phyloP scores from a whole-genome alignment of 768 basidiomycete genomes.

The Lactifluus subvellereus region DNA sequence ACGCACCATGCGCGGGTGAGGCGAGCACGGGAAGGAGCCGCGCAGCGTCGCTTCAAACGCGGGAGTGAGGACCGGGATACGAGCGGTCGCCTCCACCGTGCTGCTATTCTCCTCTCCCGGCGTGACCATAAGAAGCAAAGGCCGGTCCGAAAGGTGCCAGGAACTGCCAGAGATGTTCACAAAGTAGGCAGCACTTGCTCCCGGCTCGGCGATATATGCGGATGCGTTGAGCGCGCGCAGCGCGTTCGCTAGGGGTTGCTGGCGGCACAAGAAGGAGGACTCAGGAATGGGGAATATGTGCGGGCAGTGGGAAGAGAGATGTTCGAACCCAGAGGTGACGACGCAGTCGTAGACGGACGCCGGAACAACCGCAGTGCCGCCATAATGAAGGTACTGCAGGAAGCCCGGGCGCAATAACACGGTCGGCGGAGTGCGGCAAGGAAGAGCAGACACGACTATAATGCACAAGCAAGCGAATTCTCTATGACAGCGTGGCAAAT shows the following conservation, averaged over 20 bases:
- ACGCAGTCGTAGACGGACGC: slow-evolving; percentile 30
- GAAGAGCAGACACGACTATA: not conserved
- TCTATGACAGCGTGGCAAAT: not conserved
- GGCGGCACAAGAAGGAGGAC: slow-evolving; percentile 47
- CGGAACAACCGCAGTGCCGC: slow-evolving; percentile 17
- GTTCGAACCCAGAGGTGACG: not conserved
- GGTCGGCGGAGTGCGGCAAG: not conserved
- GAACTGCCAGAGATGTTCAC: slow-evolving; percentile 56
- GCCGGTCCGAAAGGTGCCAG: slow-evolving; percentile 77
- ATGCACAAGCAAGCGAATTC: not conserved
- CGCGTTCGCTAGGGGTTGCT: slow-evolving; percentile 44
- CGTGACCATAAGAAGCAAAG: slow-evolving; percentile 61
- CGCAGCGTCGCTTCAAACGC: slow-evolving; percentile 68
- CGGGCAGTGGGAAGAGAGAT: slow-evolving; percentile 28
- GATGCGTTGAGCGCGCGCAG: slow-evolving; percentile 48
- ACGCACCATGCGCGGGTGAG: slow-evolving; percentile 27
- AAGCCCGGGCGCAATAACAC: not conserved
- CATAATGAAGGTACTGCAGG: not conserved
- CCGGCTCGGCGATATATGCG: slow-evolving; percentile 77
- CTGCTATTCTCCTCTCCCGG: slow-evolving; percentile 31
- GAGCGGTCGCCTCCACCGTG: slow-evolving; percentile 32
- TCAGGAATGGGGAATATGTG: slow-evolving; percentile 42
- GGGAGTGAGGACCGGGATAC: slow-evolving; percentile 64
- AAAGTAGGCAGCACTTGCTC: slow-evolving; percentile 64
- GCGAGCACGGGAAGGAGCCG: slow-evolving; percentile 51